Evolutionary conservation across 805 yeast genomes (phyloP), one percentile per base, ranked within the genome.

Genomic region (Wickerhamomyces alni): DNA sequence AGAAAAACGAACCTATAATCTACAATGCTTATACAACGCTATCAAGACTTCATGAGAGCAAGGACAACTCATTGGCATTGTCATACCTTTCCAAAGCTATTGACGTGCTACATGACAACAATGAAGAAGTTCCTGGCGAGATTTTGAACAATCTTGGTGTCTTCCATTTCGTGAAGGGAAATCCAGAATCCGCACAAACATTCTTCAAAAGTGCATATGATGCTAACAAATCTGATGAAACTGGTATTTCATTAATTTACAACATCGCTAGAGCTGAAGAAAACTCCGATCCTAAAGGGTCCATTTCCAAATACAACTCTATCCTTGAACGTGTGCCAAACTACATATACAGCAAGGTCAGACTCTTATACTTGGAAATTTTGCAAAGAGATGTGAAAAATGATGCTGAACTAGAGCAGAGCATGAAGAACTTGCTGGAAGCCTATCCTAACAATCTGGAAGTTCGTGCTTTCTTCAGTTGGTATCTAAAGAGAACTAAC

Each of bases 401-500:
- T 19, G 46, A 50, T 19, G 41, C 48, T 15, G 58, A 53, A 17
- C 66, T 81, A 8, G 75, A 71, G 35, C 57, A 69, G 5, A 81
- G 79, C 44, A 66, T 87, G 43, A 69, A 74, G 31, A 54, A 65
- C 3, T 63, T 93, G 5, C 61, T 91, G 37, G 61, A 64, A 3
- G 61, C 68, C 12, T 69, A 76, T 44, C 71, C 77, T 1, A 74
- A 77, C 9, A 76, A 87, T 54, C 63, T 87, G 44, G 96, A 89
- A 57, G 80, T 87, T 2, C 79, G 99, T 45, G 83, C 98, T 0
- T 84, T 93, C 50, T 87, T 84, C 58, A 93, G 95, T 25, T 93
- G 98, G 97, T 87, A 77, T 54, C 66, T 88, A 49, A 68, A 63
- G 44, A 76, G 74, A 54, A 80, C 82, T 24, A 70, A 70, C 48